phyloP scores from a whole-genome alignment of 352 stramenopile species.

The Phytophthora colocasiae region DNA sequence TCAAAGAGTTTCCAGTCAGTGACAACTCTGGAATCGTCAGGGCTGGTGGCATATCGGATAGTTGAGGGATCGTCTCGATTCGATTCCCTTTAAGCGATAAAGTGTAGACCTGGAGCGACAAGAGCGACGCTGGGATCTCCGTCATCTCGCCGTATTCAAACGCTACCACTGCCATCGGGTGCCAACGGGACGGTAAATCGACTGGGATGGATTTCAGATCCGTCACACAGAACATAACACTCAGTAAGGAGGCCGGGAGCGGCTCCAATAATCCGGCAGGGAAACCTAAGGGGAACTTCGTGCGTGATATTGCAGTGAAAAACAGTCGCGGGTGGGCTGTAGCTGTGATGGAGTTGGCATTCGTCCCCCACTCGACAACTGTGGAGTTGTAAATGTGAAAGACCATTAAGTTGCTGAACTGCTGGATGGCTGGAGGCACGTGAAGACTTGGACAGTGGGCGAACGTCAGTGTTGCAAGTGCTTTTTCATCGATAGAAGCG shows the following conservation, averaged over 20 bases:
- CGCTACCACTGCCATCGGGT: conserved; percentile 17
- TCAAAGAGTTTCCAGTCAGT: conserved; percentile 14
- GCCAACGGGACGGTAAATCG: conserved; percentile 6
- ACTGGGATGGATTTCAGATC: conserved; percentile 3
- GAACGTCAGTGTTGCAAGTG: conserved; percentile 4
- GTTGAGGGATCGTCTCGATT: conserved; percentile 12
- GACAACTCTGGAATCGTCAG: neutral
- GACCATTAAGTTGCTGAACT: conserved; percentile 9
- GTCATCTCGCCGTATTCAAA: conserved; percentile 21
- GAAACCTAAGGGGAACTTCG: neutral
- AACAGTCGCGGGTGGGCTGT: neutral
- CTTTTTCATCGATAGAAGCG: neutral
- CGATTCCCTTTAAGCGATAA: conserved; percentile 25
- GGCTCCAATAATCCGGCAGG: conserved; percentile 2
- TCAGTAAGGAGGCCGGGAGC: neutral
- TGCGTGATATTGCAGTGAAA: neutral
- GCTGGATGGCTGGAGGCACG: conserved; percentile 3
- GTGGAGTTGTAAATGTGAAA: conserved; percentile 27
- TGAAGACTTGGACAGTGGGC: conserved; percentile 7
- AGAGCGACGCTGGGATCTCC: conserved; percentile 7
- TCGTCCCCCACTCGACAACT: conserved; percentile 4
- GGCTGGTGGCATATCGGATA: neutral
- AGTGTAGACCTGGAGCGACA: conserved; percentile 11
- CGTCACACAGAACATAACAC: conserved; percentile 12
- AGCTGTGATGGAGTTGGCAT: neutral